Base-by-base conservation (phyloP, 257 asterid genomes). In the Petrea volubilis region DNA sequence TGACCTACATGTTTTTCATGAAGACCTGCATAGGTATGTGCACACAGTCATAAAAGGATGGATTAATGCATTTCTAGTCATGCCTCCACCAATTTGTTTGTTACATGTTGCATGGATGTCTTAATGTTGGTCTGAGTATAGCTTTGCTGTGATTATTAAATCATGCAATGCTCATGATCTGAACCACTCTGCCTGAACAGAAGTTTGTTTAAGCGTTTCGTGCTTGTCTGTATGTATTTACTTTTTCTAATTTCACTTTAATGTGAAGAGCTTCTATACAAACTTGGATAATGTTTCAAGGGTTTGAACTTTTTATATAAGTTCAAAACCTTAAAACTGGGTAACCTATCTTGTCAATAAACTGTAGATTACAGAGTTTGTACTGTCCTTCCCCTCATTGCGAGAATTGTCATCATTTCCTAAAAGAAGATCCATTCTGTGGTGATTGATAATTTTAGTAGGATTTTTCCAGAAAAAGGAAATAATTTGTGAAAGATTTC, bases 1-100 rank as follows among this genome's bases (percentile, higher is more conserved):
- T 50, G 33, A 51, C 56, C 64, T 63, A 40, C 28, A 4, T 34
- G 33, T 70, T 21, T 21, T 77, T 40, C 41, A 49, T 55, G 60
- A 21, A 24, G 64, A 36, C n/a, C 51, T 64, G 55, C 62, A 40
- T 29, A 0, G 17, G 7, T 68, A 8, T 49, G 6, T 47, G 23
- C 41, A 49, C 18, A n/a, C n/a, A n/a, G n/a, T 13, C 27, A 11
- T 41, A 36, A 44, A 50, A 9, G 29, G 55, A 41, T 33, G 53
- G 27, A 47, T 14, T 33, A 40, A 33, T 49, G 57, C 23, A 63
- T 24, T 9, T 53, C 31, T 43, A 12, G 41, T 23, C 58, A 57
- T 55, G 52, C 17, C 36, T 34, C 28, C 61, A 18, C 20, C 41
- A 23, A 64, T 15, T 41, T 14, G 25, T 13, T 33, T 49, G 2